Evolutionary conservation across 768 basidiomycete genomes (phyloP), one percentile per base, ranked within the genome.

Genomic region (Lactarius evosmus): DNA sequence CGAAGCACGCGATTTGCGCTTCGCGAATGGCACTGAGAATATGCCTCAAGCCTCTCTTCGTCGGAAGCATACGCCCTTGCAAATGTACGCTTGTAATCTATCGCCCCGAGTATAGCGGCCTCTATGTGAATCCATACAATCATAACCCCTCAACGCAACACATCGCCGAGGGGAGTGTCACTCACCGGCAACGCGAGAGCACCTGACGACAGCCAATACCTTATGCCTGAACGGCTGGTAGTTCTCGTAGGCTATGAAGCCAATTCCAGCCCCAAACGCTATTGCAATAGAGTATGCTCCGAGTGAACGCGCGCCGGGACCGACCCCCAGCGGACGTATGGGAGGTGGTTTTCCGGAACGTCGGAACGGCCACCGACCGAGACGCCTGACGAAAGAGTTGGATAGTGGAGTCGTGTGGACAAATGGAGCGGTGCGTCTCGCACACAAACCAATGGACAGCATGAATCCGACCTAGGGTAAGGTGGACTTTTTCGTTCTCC

Each of bases 21-120:
- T 52, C 94, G 83, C 56, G 76, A 82, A 77, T 99, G 96, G 74
- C 94, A 96, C 34, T 84, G 77, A 16, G 91, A 91, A 67, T 84
- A 81, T 2, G 88, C 88, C 3, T 79, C 73, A 17, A 76, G 69
- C 63, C 76, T 77, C 56, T 83, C 81, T 16, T 82, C 79, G 40
- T 83, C 78, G 1, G 84, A 81, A 3, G 70, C 69, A 70, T 87
- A 88, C 1, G 62, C 72, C 62, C 76, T 78, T 29, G 80, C 75
- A 75, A 90, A 86, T 5, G 84, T 89, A 65, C 77, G 67, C 76
- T 91, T 90, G 77, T 92, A 89, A 73, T 90, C 87, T 57, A 89
- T 78, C 44, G 82, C 85, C 63, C 86, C 81, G 14, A 80, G 73
- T 51, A 89, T 73, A 29, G 87, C 85, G 49, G 88, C 83, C 70